Percentiles rank a stretch among this genome's conserved stretches.
These are phyloP conservation scores for Gardenia jasminoides DNA, from an alignment of 257 asterid genomes.

Conservation along the genomic window DNA sequence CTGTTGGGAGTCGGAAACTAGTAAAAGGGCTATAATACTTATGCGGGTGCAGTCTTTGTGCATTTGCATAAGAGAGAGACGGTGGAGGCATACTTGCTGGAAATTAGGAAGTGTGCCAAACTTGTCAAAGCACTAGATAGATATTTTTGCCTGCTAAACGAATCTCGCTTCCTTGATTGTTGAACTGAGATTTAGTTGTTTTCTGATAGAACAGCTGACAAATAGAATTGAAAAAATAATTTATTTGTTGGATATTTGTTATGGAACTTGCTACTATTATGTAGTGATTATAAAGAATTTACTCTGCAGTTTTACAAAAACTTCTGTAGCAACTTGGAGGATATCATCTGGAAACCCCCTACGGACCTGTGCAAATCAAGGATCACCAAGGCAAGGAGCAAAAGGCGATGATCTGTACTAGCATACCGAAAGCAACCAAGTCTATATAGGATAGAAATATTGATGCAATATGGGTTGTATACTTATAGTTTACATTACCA, in stretches of 20 bases:
- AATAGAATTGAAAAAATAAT: background rate
- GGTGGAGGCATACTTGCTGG: background rate
- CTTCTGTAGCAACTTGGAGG: conserved; percentile 86
- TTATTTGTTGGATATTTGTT: background rate
- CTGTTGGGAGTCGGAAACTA: background rate
- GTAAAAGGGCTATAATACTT: too few species aligned
- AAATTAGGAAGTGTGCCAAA: background rate
- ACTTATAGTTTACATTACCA: background rate
- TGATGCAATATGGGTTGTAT: background rate
- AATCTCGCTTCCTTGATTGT: background rate
- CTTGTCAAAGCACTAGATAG: background rate
- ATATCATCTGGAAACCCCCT: conserved; percentile 79
- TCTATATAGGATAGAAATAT: background rate
- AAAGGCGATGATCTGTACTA: conserved; percentile 39
- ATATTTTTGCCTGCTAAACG: background rate
- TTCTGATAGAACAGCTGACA: background rate
- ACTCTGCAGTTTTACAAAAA: conserved; percentile 76
- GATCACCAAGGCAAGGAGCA: conserved; percentile 46
- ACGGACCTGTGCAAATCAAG: conserved; percentile 61
- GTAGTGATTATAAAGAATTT: background rate
- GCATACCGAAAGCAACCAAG: background rate
- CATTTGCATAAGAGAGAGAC: background rate
- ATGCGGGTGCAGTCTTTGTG: background rate
- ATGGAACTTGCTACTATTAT: background rate
- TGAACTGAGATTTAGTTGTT: background rate